phyloP scores from a whole-genome alignment of 352 stramenopile genomes.

The Phytophthora ohioensis region DNA sequence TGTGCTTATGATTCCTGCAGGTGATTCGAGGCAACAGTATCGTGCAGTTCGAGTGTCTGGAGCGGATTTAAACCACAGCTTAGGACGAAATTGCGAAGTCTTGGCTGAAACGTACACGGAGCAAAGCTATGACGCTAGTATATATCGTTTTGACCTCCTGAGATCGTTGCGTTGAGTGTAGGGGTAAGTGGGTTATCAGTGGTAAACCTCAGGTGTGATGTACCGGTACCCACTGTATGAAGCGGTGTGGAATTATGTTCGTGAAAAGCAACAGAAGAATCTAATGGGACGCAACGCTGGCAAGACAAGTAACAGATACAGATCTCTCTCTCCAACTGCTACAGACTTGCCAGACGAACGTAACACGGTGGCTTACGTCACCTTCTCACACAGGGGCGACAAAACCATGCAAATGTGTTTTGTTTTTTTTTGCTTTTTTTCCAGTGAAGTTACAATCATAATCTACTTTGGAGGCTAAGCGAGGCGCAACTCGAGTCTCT shows the following conservation, averaged over 20 bases:
- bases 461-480: slow-evolving; percentile 55
- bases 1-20: slow-evolving; percentile 29
- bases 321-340: too few species aligned
- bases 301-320: too few species aligned
- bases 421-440: slow-evolving; percentile 36
- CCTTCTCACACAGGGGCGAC: not conserved
- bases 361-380: not conserved
- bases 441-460: slow-evolving; percentile 51
- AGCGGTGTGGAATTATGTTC: too few species aligned
- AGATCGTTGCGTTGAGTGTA: not conserved
- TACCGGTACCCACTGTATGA: too few species aligned
- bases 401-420: slow-evolving; percentile 17
- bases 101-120: not conserved
- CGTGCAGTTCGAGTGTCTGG: slow-evolving; percentile 91
- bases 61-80: slow-evolving; percentile 61
- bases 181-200: too few species aligned
- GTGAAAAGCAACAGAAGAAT: too few species aligned
- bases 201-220: too few species aligned
- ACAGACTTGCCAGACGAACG: not conserved
- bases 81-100: not conserved
- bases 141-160: slow-evolving; percentile 24
- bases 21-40: slow-evolving; percentile 93
- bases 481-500: slow-evolving; percentile 18
- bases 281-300: too few species aligned
- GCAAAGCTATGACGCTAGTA: slow-evolving; percentile 27